Evolutionary conservation across 371 early-diverging fungal genomes (phyloP).

Genomic region (Apophysomyces ossiformis): DNA sequence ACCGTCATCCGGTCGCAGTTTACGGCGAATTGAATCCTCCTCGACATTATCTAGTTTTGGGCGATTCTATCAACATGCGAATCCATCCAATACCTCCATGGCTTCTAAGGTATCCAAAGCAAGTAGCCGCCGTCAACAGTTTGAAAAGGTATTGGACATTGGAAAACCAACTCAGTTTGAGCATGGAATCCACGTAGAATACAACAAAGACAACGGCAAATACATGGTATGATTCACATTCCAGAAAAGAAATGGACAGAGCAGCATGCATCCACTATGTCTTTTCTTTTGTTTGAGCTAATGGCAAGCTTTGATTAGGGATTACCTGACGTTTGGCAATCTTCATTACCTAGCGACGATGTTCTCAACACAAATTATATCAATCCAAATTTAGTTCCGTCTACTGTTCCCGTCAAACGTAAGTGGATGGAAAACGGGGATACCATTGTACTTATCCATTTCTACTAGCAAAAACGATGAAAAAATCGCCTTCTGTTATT

Average conservation of each 20-base stretch:
- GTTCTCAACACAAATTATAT: constrained; percentile 66
- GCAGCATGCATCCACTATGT: not conserved
- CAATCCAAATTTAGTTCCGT: constrained; percentile 67
- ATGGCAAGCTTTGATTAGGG: constrained; percentile 37
- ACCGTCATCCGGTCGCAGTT: constrained; percentile 33
- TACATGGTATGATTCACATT: constrained; percentile 51
- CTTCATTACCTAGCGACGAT: constrained; percentile 65
- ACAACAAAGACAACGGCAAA: constrained; percentile 61
- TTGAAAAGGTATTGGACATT: constrained; percentile 62
- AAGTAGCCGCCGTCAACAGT: constrained; percentile 22
- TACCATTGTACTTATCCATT: not conserved
- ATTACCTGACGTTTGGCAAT: constrained; percentile 70
- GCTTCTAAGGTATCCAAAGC: constrained; percentile 46
- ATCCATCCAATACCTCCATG: constrained; percentile 42
- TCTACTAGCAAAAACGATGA: constrained; percentile 10
- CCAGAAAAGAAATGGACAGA: not conserved
- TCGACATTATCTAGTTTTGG: constrained; percentile 44
- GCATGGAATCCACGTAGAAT: constrained; percentile 73
- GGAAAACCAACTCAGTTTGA: constrained; percentile 69
- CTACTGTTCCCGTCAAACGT: constrained; percentile 27
- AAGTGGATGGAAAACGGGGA: constrained; percentile 14
- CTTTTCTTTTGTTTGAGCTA: constrained; percentile 8
- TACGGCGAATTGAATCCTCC: constrained; percentile 47
- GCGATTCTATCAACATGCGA: constrained; percentile 43
- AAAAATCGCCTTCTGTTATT: constrained; percentile 38